These are phyloP conservation scores for Paracoccidioides lutzii DNA, from an alignment of 2,329 filamentous ascomycete species.

Conservation along the genomic window DNA sequence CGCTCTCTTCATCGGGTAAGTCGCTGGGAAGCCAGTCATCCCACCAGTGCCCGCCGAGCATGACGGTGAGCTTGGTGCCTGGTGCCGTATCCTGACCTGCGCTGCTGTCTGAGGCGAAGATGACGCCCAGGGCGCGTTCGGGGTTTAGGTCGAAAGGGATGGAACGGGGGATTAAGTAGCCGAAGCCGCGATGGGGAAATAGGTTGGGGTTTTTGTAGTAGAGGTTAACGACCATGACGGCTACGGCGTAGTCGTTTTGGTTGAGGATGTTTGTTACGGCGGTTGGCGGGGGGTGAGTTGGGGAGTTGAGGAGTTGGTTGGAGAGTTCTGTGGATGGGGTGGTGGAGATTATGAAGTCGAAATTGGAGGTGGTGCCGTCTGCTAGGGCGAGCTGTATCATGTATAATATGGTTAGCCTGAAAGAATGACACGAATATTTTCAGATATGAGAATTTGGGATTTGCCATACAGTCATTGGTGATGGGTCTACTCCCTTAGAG, in stretches of 20 bases:
- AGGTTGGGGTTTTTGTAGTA: constrained; percentile 59
- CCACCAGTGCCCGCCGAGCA: constrained; percentile 93
- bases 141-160: constrained; percentile 61
- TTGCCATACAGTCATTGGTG: constrained; percentile 7
- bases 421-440: too few species aligned
- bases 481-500: constrained; percentile 13
- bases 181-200: constrained; percentile 60
- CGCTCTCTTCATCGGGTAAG: constrained; percentile 54
- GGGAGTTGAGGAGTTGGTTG: constrained; percentile 2
- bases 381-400: constrained; percentile 1
- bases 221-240: constrained; percentile 84
- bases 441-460: background rate
- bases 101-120: constrained; percentile 70
- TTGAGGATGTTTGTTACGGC: constrained; percentile 14
- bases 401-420: background rate
- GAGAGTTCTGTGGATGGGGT: constrained; percentile 11
- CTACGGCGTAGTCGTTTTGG: constrained; percentile 49
- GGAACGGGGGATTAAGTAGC: constrained; percentile 76
- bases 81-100: constrained; percentile 41
- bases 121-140: constrained; percentile 73
- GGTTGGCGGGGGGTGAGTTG: background rate
- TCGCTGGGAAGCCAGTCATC: constrained; percentile 42
- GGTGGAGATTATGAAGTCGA: constrained; percentile 18
- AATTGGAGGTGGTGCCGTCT: constrained; percentile 5
- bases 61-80: constrained; percentile 82